Evolutionary conservation across 2,329 filamentous ascomycete species (phyloP), one percentile per base, ranked within the genome.

Genomic region (Bisporella sp.): DNA sequence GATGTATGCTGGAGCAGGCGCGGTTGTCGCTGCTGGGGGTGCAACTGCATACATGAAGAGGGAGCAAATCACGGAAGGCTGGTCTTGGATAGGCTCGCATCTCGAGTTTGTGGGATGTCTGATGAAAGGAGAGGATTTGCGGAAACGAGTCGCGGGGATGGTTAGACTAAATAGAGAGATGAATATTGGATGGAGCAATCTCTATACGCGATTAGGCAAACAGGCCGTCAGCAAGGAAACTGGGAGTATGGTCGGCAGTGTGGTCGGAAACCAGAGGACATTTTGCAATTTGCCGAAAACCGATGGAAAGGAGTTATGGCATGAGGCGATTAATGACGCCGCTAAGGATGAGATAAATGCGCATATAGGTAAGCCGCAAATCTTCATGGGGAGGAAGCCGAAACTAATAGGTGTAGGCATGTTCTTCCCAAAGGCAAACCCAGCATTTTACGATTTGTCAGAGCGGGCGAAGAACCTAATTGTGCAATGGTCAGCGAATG

Each of bases 101-200:
- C 80, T 99, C 30, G 88, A 93, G 67, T 99, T 97, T 62, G 88
- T 97, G 1, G 89, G 90, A 2, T 95, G 89, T 62, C 77, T 99
- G 6, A 86, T 87, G 45, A 82, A 88, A n/a, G 82, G 82, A 4
- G 86, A 91, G 60, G 90, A 96, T 63, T 73, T 97, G 57, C 82
- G 84, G 59, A 79, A 82, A 62, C 81, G 93, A 32, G 76, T 96
- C 7, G 71, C 74, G n/a, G 77, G 73, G 53, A 74, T 96, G 65
- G 74, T 79, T n/a, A 73, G 76, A 52, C 71, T 91, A 21, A 76
- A 82, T 33, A 67, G 73, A 43, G 81, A 87, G 51, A 76, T 88
- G 11, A 76, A 75, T 9, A 76, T 96, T 11, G 87, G 87, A 2
- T 95, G 91, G 64, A 83, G 82, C 11, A 93, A 96, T 64, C 75